Evolutionary conservation across 345 rosid species (phyloP), one percentile per base, ranked within the genome.

Genomic region (Murraya paniculata): DNA sequence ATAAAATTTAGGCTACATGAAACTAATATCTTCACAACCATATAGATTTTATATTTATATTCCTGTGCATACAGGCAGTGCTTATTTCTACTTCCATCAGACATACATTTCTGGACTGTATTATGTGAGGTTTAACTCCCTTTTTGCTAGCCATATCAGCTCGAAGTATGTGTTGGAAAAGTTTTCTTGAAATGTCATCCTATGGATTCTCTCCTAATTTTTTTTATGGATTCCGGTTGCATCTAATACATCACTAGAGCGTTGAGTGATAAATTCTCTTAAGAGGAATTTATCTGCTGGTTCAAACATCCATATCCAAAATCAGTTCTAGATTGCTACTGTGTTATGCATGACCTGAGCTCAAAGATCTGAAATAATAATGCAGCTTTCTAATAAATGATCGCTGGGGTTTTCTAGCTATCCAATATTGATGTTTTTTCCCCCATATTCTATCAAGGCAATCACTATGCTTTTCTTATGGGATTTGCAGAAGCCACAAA

Each of bases 401-500:
- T 13, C n/a, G 11, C 55, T 74, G 9, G 18, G 57, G 57, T 57
- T 73, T 77, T 60, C 71, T 73, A 18, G n/a, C 18, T 55, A 72
- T 38, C 35, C 64, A 39, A 16, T 48, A 6, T 28, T 9, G 38
- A 21, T 68, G 71, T 68, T 25, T 64, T 56, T 53, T 31, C 25
- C 35, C 48, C 56, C 50, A 55, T 64, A 36, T 11, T 1, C 64
- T 53, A 35, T 55, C 50, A 8, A 36, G 21, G 4, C 70, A 21
- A 33, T 82, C 50, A 67, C 56, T 65, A 7, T 64, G 25, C 36
- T 77, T 83, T 72, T 61, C 77, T 59, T 31, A 55, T 73, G 81
- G 72, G 67, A 68, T 86, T 36, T 72, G 31, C 88, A 97, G 99
- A 90, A 97, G 83, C 82, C 99, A 97, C 79, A 97, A 93, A 81